Conservation (phyloP, 371 early-diverging fungal genomes). For the Batrachochytrium dendrobatidis region DNA sequence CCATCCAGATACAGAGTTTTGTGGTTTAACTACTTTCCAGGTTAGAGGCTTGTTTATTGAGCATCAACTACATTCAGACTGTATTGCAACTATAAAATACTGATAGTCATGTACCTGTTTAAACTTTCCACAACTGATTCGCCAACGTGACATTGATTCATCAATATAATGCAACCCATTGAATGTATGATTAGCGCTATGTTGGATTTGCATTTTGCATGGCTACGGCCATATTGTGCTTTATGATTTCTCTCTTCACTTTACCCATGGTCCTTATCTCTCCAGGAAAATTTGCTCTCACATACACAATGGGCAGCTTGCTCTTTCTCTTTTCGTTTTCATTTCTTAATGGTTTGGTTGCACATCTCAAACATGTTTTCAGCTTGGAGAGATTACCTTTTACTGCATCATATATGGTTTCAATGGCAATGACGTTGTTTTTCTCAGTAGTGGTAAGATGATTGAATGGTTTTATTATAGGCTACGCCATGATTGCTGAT, state of each 20-base stretch:
- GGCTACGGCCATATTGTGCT: constrained; percentile 35
- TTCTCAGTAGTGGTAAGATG: constrained; percentile 6
- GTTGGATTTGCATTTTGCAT: constrained; percentile 32
- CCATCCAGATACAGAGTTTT: constrained; percentile 12
- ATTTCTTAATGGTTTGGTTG: constrained; percentile 12
- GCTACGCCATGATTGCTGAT: not conserved
- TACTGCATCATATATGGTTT: constrained; percentile 3
- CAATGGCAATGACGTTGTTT: constrained; percentile 6
- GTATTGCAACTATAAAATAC: too few species aligned
- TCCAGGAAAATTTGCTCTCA: constrained; percentile 43
- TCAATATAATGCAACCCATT: too few species aligned
- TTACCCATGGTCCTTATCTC: constrained; percentile 37
- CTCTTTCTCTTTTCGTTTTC: constrained; percentile 31
- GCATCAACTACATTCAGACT: not conserved
- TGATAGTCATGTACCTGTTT: too few species aligned
- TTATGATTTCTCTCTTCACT: constrained; percentile 35
- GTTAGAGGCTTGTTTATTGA: not conserved
- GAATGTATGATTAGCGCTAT: too few species aligned
- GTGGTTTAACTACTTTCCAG: constrained; percentile 11
- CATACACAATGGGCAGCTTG: constrained; percentile 42
- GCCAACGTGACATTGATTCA: too few species aligned
- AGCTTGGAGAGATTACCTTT: constrained; percentile 8
- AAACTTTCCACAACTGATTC: too few species aligned
- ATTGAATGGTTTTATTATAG: not conserved
- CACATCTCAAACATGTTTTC: constrained; percentile 11